Evolutionary conservation across 192 early-diverging fungal genomes (phyloP).

Genomic region (Diversispora eburnea): DNA sequence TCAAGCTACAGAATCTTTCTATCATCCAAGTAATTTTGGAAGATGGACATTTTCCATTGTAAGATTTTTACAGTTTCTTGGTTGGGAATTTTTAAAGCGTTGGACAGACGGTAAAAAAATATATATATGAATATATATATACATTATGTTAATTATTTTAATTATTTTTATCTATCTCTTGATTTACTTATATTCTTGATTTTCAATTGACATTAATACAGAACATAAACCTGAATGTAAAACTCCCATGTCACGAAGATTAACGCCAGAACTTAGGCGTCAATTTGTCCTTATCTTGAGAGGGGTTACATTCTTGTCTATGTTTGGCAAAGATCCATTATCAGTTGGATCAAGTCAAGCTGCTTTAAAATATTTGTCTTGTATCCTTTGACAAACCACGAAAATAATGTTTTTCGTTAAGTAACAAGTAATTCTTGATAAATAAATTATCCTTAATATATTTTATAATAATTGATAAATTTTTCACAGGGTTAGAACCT

Average conservation of each 20-base stretch:
- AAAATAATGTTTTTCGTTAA: not conserved
- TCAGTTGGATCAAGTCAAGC: constrained; percentile 55
- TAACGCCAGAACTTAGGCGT: constrained; percentile 52
- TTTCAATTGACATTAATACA: not conserved
- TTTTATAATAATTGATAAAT: not conserved
- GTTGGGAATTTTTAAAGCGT: constrained; percentile 66
- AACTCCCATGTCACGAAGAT: constrained; percentile 53
- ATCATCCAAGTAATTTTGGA: constrained; percentile 91
- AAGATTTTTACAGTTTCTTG: constrained; percentile 64
- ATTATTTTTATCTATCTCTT: not conserved
- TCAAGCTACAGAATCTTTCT: constrained; percentile 83
- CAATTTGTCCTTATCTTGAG: constrained; percentile 66
- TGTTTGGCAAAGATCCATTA: constrained; percentile 73
- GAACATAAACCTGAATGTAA: constrained; percentile 59
- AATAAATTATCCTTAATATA: not conserved
- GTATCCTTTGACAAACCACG: constrained; percentile 34
- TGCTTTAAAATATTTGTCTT: constrained; percentile 71
- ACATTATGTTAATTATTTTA: not conserved
- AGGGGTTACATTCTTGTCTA: constrained; percentile 55
- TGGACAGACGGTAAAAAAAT: constrained; percentile 42
- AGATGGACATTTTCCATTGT: constrained; percentile 75
- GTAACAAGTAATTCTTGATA: not conserved
- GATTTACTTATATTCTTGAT: not conserved
- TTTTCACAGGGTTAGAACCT: constrained; percentile 60
- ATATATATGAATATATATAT: not conserved